phyloP scores from a whole-genome alignment of 1,139 yeast genomes.

The Candida freyschussii region DNA sequence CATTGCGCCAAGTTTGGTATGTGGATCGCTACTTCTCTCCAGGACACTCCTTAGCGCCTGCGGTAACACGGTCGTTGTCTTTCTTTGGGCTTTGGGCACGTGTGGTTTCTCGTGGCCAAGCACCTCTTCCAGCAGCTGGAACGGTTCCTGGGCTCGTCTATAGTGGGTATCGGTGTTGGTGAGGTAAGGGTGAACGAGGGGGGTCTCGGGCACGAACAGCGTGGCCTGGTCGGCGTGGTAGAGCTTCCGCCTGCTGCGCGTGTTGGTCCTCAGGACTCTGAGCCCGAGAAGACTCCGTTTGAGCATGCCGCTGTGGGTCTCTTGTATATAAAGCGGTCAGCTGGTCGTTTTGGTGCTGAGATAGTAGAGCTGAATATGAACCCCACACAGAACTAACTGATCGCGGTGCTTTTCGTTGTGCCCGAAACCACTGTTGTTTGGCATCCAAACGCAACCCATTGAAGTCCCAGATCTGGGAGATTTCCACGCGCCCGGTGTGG shows the following conservation, averaged over 20 bases:
- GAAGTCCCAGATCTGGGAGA: too few relatives aligned
- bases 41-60: conserved; percentile 4
- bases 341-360: too few relatives aligned
- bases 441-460: too few relatives aligned
- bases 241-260: conserved; percentile 3
- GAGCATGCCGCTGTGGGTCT: conserved; percentile 1
- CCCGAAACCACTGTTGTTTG: too few relatives aligned
- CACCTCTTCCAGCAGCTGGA: conserved; percentile 3
- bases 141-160: background rate
- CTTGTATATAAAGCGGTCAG: too few relatives aligned
- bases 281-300: conserved; percentile 3
- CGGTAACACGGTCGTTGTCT: conserved; percentile 3
- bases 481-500: too few relatives aligned
- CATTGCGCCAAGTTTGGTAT: conserved; percentile 13
- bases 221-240: conserved; percentile 2
- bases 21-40: conserved; percentile 15
- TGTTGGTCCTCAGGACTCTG: conserved; percentile 4
- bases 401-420: too few relatives aligned
- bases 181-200: background rate
- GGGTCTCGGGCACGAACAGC: background rate
- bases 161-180: background rate
- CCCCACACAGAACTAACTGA: too few relatives aligned
- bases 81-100: background rate
- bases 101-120: conserved; percentile 1
- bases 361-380: too few relatives aligned